A percentile compares a stretch with the other conserved stretches of the same genome.
Evolutionary conservation across 352 stramenopile species (phyloP).

Genomic region (Phytophthora podocarpi): DNA sequence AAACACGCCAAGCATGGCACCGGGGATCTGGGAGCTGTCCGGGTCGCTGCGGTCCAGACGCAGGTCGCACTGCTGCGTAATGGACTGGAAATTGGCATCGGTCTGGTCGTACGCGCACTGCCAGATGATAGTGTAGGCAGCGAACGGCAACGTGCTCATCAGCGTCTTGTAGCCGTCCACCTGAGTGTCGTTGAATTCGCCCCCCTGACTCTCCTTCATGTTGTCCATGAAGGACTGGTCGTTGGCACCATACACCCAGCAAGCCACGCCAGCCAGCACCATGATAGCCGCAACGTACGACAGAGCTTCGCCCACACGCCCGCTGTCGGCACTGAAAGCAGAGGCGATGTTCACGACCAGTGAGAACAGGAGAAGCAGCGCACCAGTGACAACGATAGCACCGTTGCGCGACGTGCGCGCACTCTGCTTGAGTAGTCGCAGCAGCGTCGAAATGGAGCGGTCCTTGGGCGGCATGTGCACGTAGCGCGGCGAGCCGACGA

Average conservation of each 20-base stretch:
- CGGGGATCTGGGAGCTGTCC: slow-evolving; percentile 51
- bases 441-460: slow-evolving; percentile 52
- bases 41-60: slow-evolving; percentile 38
- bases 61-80: slow-evolving; percentile 68
- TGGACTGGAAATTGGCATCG: slow-evolving; percentile 71
- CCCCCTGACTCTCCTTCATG: slow-evolving; percentile 49
- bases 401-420: slow-evolving; percentile 29
- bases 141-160: slow-evolving; percentile 58
- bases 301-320: slow-evolving; percentile 35
- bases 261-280: slow-evolving; percentile 46
- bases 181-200: slow-evolving; percentile 39
- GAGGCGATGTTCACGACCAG: slow-evolving; percentile 58
- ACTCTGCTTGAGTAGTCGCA: slow-evolving; percentile 36
- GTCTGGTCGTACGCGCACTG: slow-evolving; percentile 63
- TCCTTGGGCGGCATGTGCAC: slow-evolving; percentile 48
- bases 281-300: slow-evolving; percentile 52
- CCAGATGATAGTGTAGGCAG: slow-evolving; percentile 71
- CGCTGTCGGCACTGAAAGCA: slow-evolving; percentile 47
- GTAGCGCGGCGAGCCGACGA: slow-evolving; percentile 48
- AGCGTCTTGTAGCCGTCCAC: slow-evolving; percentile 66
- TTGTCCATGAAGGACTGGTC: slow-evolving; percentile 59
- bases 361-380: slow-evolving; percentile 35
- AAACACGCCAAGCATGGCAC: slow-evolving; percentile 54
- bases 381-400: slow-evolving; percentile 36
- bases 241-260: slow-evolving; percentile 50